Conservation (phyloP, 768 basidiomycete genomes). For the Dioszegia crocea region DNA sequence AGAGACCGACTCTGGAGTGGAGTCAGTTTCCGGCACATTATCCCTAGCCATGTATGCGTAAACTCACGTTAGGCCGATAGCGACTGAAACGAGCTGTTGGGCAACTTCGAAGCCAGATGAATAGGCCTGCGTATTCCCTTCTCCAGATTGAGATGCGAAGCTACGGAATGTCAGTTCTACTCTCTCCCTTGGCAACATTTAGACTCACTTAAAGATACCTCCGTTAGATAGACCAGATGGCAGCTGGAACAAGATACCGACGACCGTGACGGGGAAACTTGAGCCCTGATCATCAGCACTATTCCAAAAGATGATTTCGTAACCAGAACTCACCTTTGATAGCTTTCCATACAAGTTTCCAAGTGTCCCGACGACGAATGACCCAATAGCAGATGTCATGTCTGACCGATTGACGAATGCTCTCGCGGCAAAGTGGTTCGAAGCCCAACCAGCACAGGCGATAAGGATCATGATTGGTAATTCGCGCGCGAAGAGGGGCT, state of each 20-base stretch:
- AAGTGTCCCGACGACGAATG: conserved; percentile 74
- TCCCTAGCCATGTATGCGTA: too few relatives aligned
- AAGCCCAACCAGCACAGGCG: conserved; percentile 69
- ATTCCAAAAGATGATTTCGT: not conserved
- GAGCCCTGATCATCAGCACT: conserved; percentile 18
- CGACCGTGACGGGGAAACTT: conserved; percentile 78
- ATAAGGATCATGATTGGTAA: conserved; percentile 56
- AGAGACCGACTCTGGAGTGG: conserved; percentile 67
- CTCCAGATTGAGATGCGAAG: conserved; percentile 41
- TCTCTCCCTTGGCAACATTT: too few relatives aligned
- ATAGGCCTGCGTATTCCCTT: conserved; percentile 54
- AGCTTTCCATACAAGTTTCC: conserved; percentile 73
- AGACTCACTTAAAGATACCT: conserved; percentile 63
- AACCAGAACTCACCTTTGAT: conserved; percentile 55
- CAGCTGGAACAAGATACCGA: conserved; percentile 77
- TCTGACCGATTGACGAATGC: conserved; percentile 66
- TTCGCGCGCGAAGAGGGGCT: conserved; percentile 51
- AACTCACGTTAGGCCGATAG: conserved; percentile 57
- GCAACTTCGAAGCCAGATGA: conserved; percentile 63
- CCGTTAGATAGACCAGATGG: conserved; percentile 76
- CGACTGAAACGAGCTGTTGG: conserved; percentile 69
- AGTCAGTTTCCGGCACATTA: not conserved
- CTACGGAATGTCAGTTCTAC: not conserved
- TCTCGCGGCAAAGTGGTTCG: conserved; percentile 65
- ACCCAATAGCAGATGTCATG: conserved; percentile 73